Percentiles rank a stretch among this genome's conserved stretches.
Evolutionary conservation across 108 stramenopile species (phyloP).

Genomic region (Cyclostephanos tholiformis): DNA sequence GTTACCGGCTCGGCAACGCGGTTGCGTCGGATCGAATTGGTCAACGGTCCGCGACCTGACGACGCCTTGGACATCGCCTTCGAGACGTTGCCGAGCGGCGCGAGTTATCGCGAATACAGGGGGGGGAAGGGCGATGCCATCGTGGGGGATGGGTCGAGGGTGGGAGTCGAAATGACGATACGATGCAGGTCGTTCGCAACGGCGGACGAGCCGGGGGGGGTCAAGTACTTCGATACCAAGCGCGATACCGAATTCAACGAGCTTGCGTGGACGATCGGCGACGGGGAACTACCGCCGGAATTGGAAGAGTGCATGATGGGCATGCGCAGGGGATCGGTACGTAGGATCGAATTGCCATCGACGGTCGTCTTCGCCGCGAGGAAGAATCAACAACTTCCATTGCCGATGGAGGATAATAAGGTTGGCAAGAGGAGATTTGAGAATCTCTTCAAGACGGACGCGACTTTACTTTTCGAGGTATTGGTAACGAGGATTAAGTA

Average conservation of each 20-base stretch:
- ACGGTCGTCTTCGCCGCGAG: conserved; percentile 61
- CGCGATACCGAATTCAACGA: conserved; percentile 81
- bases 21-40: conserved; percentile 58
- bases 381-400: conserved; percentile 58
- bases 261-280: conserved; percentile 69
- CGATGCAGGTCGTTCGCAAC: conserved; percentile 75
- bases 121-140: conserved; percentile 64
- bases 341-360: conserved; percentile 74
- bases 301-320: conserved; percentile 76
- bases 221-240: conserved; percentile 73
- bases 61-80: conserved; percentile 61
- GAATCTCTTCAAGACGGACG: conserved; percentile 77
- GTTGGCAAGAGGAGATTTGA: conserved; percentile 70
- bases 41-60: conserved; percentile 60
- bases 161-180: conserved; percentile 80
- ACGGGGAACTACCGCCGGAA: conserved; percentile 58
- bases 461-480: conserved; percentile 75
- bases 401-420: conserved; percentile 66
- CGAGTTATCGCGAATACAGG: conserved; percentile 66
- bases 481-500: conserved; percentile 74
- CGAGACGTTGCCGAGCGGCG: conserved; percentile 59
- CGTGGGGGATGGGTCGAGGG: conserved; percentile 60
- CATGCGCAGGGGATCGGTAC: conserved; percentile 52
- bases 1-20: conserved; percentile 54
- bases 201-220: conserved; percentile 71